These are phyloP conservation scores for Fusarium sp. DNA, from an alignment of 2,329 filamentous ascomycete genomes.

Conservation along the genomic window DNA sequence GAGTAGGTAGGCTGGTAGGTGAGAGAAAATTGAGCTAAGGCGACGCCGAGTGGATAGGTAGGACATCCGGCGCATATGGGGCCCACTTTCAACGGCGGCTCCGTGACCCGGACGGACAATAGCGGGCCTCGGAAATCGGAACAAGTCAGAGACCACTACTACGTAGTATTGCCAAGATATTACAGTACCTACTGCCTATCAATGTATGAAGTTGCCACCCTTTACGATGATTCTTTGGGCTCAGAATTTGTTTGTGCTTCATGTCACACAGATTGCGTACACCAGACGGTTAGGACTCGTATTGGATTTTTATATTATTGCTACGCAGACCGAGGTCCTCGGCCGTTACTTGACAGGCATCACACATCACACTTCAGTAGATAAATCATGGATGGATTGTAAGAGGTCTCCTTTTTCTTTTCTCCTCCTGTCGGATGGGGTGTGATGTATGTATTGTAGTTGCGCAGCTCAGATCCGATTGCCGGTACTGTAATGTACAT, in stretches of 20 bases:
- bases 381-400: neutral
- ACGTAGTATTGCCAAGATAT: slow-evolving; percentile 6
- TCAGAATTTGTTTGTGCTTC: neutral
- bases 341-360: neutral
- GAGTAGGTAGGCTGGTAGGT: neutral
- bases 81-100: slow-evolving; percentile 37
- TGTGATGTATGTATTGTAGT: neutral
- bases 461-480: neutral
- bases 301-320: neutral
- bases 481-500: neutral
- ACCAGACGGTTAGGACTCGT: neutral
- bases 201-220: too few relatives aligned
- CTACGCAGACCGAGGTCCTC: slow-evolving; percentile 13
- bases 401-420: neutral
- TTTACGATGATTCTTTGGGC: too few relatives aligned
- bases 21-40: slow-evolving; percentile 13
- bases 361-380: neutral
- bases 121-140: slow-evolving; percentile 30
- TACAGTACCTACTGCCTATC: neutral
- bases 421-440: neutral
- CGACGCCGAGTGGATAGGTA: slow-evolving; percentile 20
- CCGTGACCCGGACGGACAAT: slow-evolving; percentile 39
- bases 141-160: neutral
- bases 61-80: slow-evolving; percentile 18
- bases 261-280: neutral